These are phyloP conservation scores for Sugiyamaella americana DNA, from an alignment of 805 yeast genomes.

Conservation along the genomic window DNA sequence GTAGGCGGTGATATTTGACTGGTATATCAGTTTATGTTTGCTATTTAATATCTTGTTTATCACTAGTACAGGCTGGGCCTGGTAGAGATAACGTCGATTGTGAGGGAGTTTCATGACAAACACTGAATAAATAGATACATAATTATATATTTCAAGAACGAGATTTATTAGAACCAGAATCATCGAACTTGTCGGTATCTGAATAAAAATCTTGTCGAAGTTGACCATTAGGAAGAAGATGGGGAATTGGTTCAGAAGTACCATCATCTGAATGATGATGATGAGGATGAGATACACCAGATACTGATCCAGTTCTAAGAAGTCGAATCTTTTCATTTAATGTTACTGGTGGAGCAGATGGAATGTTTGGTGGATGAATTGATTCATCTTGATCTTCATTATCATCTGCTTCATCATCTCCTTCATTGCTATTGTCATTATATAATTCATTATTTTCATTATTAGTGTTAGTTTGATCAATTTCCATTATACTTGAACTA, in stretches of 20 bases:
- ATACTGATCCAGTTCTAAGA: slow-evolving; percentile 23
- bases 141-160: not conserved
- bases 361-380: slow-evolving; percentile 16
- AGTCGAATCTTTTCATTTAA: slow-evolving; percentile 23
- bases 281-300: slow-evolving; percentile 9
- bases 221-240: not conserved
- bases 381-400: not conserved
- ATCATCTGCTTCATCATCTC: not conserved
- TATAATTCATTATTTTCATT: not conserved
- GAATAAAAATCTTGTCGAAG: not conserved
- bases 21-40: too few species aligned
- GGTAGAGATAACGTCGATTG: too few species aligned
- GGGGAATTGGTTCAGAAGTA: not conserved
- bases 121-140: not conserved
- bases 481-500: not conserved
- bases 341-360: slow-evolving; percentile 25
- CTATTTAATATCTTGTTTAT: too few species aligned
- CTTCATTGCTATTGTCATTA: not conserved
- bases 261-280: not conserved
- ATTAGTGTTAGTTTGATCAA: not conserved
- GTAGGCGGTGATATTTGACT: too few species aligned
- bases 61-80: too few species aligned
- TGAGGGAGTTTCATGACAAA: too few species aligned
- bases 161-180: slow-evolving; percentile 1
- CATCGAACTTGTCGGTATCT: slow-evolving; percentile 2